Evolutionary conservation across 2,329 filamentous ascomycete species (phyloP), one percentile per base, ranked within the genome.

Genomic region (Juglanconis oblonga): DNA sequence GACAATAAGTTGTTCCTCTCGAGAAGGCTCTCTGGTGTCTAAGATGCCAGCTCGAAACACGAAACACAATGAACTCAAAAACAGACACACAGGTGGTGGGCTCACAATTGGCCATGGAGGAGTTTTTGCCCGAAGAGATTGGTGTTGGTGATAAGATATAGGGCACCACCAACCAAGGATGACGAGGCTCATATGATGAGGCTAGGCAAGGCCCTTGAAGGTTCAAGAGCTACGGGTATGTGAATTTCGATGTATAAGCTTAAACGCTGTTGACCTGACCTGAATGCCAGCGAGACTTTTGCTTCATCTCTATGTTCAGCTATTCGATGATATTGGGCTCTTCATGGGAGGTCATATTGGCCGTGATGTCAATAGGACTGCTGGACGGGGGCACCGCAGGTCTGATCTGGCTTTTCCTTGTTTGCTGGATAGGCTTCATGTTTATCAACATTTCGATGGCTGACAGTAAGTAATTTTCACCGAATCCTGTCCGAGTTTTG

Each of bases 141-240:
- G n/a, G n/a, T n/a, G n/a, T n/a, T n/a, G n/a, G n/a, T n/a, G n/a
- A n/a, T n/a, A n/a, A n/a, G n/a, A n/a, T n/a, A n/a, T n/a, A n/a
- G n/a, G n/a, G n/a, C n/a, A n/a, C n/a, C n/a, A n/a, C n/a, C 36
- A 38, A 58, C 56, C 45, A 61, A 59, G 2, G 59, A 68, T 33
- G 78, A 80, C 65, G 71, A 74, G 35, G 68, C 67, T 33, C 75
- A 82, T 59, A 79, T 82, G 76, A 71, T 72, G 36, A 75, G 79
- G 13, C 72, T 82, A 74, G 80, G 80, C 42, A 82, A 81, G 69
- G 71, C 72, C 32, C n/a, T n/a, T n/a, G n/a, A n/a, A n/a, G n/a
- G n/a, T n/a, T n/a, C 79, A 81, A 57, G 77, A 81, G 51, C 71
- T 82, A 62, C 75, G 77, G 63, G 77, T 67, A 70, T 53, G 60